Evolutionary conservation across 805 yeast species (phyloP).

Genomic region (Candida suzukii): DNA sequence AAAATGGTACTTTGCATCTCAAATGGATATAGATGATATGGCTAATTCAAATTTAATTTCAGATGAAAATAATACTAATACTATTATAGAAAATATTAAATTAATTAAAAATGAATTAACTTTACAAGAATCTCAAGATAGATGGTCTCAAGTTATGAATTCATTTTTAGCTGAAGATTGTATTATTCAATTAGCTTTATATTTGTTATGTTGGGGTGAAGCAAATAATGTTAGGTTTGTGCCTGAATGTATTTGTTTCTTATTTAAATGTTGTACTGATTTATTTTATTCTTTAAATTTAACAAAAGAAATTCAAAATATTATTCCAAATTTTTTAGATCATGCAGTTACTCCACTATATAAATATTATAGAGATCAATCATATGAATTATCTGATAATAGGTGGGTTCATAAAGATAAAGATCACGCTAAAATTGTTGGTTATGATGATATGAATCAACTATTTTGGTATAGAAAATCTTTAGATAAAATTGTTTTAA

Average conservation of each 20-base stretch:
- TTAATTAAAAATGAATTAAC: slow-evolving; percentile 12
- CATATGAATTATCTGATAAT: slow-evolving; percentile 38
- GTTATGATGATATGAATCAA: slow-evolving; percentile 88
- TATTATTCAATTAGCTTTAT: slow-evolving; percentile 58
- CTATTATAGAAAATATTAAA: slow-evolving; percentile 8
- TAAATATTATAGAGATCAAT: slow-evolving; percentile 47
- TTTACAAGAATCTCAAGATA: slow-evolving; percentile 36
- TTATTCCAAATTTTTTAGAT: slow-evolving; percentile 38
- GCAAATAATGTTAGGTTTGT: slow-evolving; percentile 79
- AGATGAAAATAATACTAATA: slow-evolving; percentile 7
- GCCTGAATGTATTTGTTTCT: slow-evolving; percentile 85
- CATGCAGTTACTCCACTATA: slow-evolving; percentile 73
- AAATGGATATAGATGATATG: slow-evolving; percentile 53
- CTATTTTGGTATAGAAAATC: slow-evolving; percentile 79
- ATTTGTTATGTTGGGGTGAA: slow-evolving; percentile 82
- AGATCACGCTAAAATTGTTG: slow-evolving; percentile 66
- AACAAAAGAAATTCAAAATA: slow-evolving; percentile 16
- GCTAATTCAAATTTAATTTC: slow-evolving; percentile 16
- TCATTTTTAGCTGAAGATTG: slow-evolving; percentile 45
- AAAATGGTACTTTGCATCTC: slow-evolving; percentile 75
- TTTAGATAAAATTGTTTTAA: slow-evolving; percentile 45
- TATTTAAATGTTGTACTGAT: slow-evolving; percentile 76
- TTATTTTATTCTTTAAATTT: slow-evolving; percentile 45
- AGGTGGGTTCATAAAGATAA: slow-evolving; percentile 40
- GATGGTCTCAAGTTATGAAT: slow-evolving; percentile 48